These are phyloP conservation scores for Emiliania huxleyi DNA, from an alignment of 78 protist species.

Conservation along the genomic window DNA sequence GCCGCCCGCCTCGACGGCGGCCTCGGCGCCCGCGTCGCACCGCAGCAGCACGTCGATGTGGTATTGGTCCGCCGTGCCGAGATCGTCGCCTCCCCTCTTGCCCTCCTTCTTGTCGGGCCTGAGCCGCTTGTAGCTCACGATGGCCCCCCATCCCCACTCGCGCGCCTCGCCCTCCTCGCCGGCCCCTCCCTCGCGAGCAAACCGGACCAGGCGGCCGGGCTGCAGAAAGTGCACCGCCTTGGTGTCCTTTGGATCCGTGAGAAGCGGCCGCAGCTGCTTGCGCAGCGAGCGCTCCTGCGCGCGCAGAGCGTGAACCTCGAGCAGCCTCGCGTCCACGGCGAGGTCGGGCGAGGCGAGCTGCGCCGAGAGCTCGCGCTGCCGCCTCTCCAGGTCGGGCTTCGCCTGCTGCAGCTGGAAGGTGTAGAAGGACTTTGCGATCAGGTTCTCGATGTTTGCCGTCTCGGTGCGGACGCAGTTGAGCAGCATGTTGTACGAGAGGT, in stretches of 20 bases:
- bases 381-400: conserved; percentile 60
- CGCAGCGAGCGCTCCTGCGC: conserved; percentile 1
- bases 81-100: not conserved
- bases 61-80: not conserved
- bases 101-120: not conserved
- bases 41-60: conserved; percentile 49
- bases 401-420: conserved; percentile 79
- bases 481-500: conserved; percentile 88
- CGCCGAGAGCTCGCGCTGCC: not conserved
- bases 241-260: conserved; percentile 65
- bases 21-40: not conserved
- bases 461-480: conserved; percentile 89
- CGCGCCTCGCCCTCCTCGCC: not conserved
- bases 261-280: conserved; percentile 54
- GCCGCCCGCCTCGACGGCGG: conserved; percentile 21
- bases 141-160: conserved; percentile 85
- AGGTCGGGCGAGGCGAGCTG: not conserved
- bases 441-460: conserved; percentile 74
- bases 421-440: conserved; percentile 77
- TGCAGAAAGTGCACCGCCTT: conserved; percentile 4
- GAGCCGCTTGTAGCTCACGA: conserved; percentile 38
- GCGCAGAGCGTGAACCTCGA: not conserved
- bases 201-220: not conserved
- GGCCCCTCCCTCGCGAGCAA: not conserved
- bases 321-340: not conserved